A percentile compares a stretch with the other conserved stretches of the same genome.
Conservation (phyloP, 495 filamentous ascomycete genomes). For the Aspergillus nidulans region DNA sequence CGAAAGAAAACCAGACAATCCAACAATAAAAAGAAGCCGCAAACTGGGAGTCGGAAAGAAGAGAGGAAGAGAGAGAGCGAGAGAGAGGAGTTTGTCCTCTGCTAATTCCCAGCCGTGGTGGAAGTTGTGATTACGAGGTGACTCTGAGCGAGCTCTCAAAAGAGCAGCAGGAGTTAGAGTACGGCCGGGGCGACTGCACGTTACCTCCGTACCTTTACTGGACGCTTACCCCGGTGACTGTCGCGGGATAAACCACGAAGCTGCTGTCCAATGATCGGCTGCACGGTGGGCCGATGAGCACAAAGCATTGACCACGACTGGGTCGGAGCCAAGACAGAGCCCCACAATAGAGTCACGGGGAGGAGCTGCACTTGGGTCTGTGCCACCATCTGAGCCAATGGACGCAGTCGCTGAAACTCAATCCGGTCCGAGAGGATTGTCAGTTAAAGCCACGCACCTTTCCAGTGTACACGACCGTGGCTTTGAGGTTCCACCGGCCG, state of each 20-base stretch:
- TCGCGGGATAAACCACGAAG: conserved; percentile 19
- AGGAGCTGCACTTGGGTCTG: conserved; percentile 11
- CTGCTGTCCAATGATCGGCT: background rate
- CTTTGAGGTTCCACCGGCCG: background rate
- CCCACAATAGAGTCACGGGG: conserved; percentile 18
- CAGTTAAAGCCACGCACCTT: conserved; percentile 9
- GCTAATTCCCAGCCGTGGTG: background rate
- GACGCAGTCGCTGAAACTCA: background rate
- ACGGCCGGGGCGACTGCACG: background rate
- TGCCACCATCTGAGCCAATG: conserved; percentile 7
- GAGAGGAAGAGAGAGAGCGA: conserved; percentile 3
- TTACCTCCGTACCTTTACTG: background rate
- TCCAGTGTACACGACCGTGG: background rate
- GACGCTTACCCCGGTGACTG: conserved; percentile 18
- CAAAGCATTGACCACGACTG: conserved; percentile 23
- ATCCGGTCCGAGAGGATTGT: conserved; percentile 1
- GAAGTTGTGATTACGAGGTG: conserved; percentile 1
- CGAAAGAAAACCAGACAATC: conserved; percentile 2
- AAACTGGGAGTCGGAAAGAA: conserved; percentile 2
- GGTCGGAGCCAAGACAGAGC: conserved; percentile 15
- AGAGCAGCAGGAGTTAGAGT: background rate
- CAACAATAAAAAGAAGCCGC: background rate
- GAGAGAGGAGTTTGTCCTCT: conserved; percentile 3
- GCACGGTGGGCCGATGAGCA: background rate
- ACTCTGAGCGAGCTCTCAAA: background rate